These are phyloP conservation scores for Boletus coccyginus DNA, from an alignment of 768 basidiomycete species.

Conservation along the genomic window DNA sequence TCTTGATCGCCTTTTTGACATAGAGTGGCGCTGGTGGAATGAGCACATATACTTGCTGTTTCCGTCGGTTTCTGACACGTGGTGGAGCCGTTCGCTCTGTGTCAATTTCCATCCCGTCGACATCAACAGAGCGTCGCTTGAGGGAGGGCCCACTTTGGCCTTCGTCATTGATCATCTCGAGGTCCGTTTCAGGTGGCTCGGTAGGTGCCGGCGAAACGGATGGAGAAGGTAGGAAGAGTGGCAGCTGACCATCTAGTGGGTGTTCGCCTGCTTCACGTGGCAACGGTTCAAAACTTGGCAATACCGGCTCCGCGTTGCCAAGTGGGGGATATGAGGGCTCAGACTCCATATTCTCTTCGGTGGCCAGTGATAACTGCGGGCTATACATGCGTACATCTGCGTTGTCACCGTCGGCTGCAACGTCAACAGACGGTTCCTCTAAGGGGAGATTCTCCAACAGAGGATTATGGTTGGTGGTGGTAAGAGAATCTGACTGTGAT, in stretches of 20 bases:
- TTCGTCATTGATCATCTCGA: conserved; percentile 12
- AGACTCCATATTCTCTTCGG: conserved; percentile 12
- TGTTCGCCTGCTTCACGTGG: conserved; percentile 13
- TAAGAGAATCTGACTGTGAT: conserved; percentile 4
- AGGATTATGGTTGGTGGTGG: conserved; percentile 18
- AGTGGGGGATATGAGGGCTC: conserved; percentile 5
- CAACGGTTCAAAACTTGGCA: conserved; percentile 4
- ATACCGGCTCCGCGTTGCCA: background rate
- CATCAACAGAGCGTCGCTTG: conserved; percentile 23
- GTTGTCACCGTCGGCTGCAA: background rate
- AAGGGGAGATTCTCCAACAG: conserved; percentile 21
- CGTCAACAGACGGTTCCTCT: conserved; percentile 10
- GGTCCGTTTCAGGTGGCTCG: conserved; percentile 22
- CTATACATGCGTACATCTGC: conserved; percentile 24
- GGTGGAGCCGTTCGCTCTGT: background rate
- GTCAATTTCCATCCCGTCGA: conserved; percentile 11
- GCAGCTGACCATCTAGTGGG: conserved; percentile 27
- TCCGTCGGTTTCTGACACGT: conserved; percentile 25
- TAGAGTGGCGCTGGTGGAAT: conserved; percentile 25
- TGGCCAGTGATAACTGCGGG: conserved; percentile 9
- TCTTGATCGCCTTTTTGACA: conserved; percentile 19
- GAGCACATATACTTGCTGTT: conserved; percentile 26
- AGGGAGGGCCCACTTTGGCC: conserved; percentile 1
- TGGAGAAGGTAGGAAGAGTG: conserved; percentile 51
- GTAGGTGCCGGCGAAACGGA: conserved; percentile 31